phyloP scores from a whole-genome alignment of 2,329 filamentous ascomycete genomes.

The Monilinia polystroma region DNA sequence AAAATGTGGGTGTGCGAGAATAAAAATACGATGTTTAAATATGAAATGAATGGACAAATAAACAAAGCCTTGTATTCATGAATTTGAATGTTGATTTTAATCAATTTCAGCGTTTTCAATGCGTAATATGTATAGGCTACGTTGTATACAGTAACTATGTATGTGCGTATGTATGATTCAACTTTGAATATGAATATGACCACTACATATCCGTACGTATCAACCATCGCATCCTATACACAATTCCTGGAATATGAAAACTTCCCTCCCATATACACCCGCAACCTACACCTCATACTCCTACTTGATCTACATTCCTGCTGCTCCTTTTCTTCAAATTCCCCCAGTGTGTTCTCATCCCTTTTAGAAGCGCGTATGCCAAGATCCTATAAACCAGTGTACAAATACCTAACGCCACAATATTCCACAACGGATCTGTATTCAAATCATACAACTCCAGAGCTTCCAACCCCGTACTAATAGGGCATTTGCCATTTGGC shows the following conservation, averaged over 20 bases:
- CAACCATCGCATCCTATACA: background rate
- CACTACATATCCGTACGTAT: background rate
- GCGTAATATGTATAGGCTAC: background rate
- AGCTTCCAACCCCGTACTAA: constrained; percentile 65
- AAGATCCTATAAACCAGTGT: constrained; percentile 65
- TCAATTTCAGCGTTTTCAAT: background rate
- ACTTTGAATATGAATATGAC: background rate
- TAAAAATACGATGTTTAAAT: too few relatives aligned
- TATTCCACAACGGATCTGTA: constrained; percentile 58
- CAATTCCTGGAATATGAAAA: background rate
- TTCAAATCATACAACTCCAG: constrained; percentile 66
- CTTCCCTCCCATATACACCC: background rate
- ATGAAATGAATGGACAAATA: too few relatives aligned
- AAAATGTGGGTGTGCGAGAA: too few relatives aligned
- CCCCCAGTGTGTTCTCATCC: constrained; percentile 53
- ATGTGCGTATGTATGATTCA: background rate
- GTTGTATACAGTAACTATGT: background rate
- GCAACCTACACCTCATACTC: background rate
- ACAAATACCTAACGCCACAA: constrained; percentile 62
- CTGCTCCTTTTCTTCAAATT: background rate
- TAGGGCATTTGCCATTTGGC: constrained; percentile 60
- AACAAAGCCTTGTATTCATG: too few relatives aligned
- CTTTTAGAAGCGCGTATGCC: constrained; percentile 58
- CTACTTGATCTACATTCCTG: background rate
- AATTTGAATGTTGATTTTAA: background rate